Evolutionary conservation across 306 rosid genomes (phyloP).

Genomic region (Arachis hypogaea): DNA sequence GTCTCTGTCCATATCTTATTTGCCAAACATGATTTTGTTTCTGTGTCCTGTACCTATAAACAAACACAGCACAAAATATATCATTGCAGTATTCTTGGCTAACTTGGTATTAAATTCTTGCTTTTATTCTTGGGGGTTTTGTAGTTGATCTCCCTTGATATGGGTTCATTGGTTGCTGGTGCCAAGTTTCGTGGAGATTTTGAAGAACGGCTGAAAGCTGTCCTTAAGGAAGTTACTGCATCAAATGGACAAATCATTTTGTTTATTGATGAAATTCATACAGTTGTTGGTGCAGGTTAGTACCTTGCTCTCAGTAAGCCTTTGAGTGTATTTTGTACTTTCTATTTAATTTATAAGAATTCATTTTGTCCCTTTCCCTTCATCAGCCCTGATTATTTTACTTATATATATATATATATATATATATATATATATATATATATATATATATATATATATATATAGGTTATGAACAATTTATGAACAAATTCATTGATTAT

Average conservation of each 20-base stretch:
- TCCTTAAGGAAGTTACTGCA: conserved; percentile 88
- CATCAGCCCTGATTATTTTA: not conserved
- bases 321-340: conserved; percentile 4
- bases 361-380: not conserved
- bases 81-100: not conserved
- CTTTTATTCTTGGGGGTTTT: conserved; percentile 34
- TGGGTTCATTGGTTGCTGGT: conserved; percentile 97
- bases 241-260: conserved; percentile 93
- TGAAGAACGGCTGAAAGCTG: conserved; percentile 97
- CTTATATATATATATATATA: not conserved
- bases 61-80: not conserved
- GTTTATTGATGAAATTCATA: conserved; percentile 97
- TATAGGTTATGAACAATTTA: conserved; percentile 28
- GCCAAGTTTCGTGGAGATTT: conserved; percentile 96
- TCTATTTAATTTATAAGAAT: conserved; percentile 11
- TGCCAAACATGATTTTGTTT: too few relatives aligned
- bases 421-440: too few relatives aligned
- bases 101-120: conserved; percentile 12
- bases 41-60: too few relatives aligned
- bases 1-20: too few relatives aligned
- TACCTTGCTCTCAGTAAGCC: conserved; percentile 21
- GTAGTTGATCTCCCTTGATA: conserved; percentile 91
- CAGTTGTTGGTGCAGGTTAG: conserved; percentile 98
- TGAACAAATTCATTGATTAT: not conserved
- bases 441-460: not conserved